Evolutionary conservation across 2,329 filamentous ascomycete genomes (phyloP).

Genomic region (Ophiocordyceps camponoti-saundersi): DNA sequence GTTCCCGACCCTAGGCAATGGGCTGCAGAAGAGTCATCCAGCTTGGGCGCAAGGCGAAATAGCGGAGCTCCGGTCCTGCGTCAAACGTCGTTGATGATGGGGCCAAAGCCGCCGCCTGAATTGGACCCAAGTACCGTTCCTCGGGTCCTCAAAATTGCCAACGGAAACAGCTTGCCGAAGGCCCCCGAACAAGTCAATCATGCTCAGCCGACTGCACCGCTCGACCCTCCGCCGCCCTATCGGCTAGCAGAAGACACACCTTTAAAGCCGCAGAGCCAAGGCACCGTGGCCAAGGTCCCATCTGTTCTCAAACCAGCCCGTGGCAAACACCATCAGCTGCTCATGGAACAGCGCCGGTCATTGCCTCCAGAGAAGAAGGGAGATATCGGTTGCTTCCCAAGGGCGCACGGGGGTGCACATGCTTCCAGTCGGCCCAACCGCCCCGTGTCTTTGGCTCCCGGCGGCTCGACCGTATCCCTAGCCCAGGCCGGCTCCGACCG

Average conservation of each 20-base stretch:
- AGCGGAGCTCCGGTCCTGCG: constrained; percentile 8
- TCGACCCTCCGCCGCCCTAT: neutral
- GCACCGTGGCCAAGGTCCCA: constrained; percentile 3
- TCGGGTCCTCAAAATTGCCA: constrained; percentile 3
- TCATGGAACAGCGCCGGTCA: neutral
- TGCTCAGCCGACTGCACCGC: constrained; percentile 1
- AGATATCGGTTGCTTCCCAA: neutral
- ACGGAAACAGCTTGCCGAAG: neutral
- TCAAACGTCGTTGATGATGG: constrained; percentile 9
- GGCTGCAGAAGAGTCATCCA: constrained; percentile 1
- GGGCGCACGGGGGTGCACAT: neutral
- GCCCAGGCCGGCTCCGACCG: neutral
- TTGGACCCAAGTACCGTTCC: constrained; percentile 8
- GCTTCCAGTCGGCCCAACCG: neutral
- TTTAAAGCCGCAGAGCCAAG: neutral
- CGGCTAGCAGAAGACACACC: neutral
- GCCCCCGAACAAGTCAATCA: constrained; percentile 5
- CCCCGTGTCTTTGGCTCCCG: neutral
- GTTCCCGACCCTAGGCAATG: constrained; percentile 1
- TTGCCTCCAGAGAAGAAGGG: neutral
- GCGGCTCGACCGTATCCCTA: neutral
- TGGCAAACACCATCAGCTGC: neutral
- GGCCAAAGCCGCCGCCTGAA: constrained; percentile 5
- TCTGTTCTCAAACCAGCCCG: constrained; percentile 6
- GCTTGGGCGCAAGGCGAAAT: neutral